Evolutionary conservation across 257 asterid species (phyloP), one percentile per base, ranked within the genome.

Genomic region (Ehretia macrophylla): DNA sequence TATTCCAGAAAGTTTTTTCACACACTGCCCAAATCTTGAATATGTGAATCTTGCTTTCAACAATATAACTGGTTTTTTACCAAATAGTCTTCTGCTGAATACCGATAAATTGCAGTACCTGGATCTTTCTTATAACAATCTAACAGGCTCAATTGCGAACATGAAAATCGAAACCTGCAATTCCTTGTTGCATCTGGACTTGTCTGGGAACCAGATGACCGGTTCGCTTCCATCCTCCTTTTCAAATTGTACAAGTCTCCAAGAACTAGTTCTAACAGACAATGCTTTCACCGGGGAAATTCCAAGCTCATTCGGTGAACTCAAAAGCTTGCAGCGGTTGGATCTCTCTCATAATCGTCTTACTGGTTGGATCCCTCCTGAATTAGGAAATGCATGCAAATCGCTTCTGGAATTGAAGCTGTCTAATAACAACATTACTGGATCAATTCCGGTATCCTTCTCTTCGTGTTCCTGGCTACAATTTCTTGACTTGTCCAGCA

Each of bases 341-440:
- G 98, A 92, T 84, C 82, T 92, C 61, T 92, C 98, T 0, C 81
- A 78, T 16, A 92, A 92, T 59, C 95, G 69, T 58, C 71, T 92
- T 51, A 71, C 87, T 0, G 95, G 95, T n/a, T 88, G 93, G 93
- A 86, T 92, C 67, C 96, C 98, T 4, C 37, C 69, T 18, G 90
- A 92, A 51, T 62, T 92, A 11, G 97, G 95, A 20, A 70, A 58
- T 65, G 44, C 68, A 0, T 86, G 98, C 21, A 51, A 63, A 64
- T 81, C 95, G 5, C 87, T 92, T 17, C 61, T 75, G 50, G 98
- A 92, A 64, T 86, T 92, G 32, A 88, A 77, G 80, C 62, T 92
- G 19, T 76, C 95, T 1, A 68, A 75, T 20, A 92, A 92, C 82
- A 88, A 88, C 74, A 62, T 92, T 10, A 85, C 98, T 0, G 97